Evolutionary conservation across 2,329 filamentous ascomycete species (phyloP), one percentile per base, ranked within the genome.

Genomic region (Onygenales sp.): DNA sequence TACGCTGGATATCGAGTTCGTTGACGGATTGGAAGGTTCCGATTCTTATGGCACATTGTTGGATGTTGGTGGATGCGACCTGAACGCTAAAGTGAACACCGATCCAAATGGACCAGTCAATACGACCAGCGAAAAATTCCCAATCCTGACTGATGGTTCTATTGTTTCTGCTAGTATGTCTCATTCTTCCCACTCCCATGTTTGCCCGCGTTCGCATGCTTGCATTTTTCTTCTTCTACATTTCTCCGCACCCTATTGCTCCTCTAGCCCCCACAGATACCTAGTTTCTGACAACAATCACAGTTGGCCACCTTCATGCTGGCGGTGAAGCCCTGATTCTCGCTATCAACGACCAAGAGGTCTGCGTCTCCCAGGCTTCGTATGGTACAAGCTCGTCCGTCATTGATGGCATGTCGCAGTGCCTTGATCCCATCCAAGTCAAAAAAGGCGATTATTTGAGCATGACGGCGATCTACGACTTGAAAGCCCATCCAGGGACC

Each of bases 401-500:
- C 44, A 47, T 47, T 31, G 44, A n/a, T 13, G 44, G 44, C n/a
- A 47, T 47, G 44, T 47, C 44, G 8, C 44, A 47, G 44, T 47
- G 44, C 44, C n/a, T 47, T 21, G 44, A 47, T 31, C 44, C 44
- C 27, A 47, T 47, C 27, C 44, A 47, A 32, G 44, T 47, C 6
- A 32, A 13, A 5, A 13, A 47, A 13, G 44, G 44, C n/a, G 44
- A 47, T 13, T 47, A 47, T 32, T 31, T 47, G 17, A 47, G n/a
- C 44, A 21, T 47, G 44, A 47, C 44, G 7, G n/a, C 44, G 7
- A 47, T 47, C 44, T 47, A 47, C 13, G 44, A 47, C 44, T 33
- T 47, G 44, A 47, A 47, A 47, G 44, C 44, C 21, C 44, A 47
- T 13, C 44, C 44, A 91, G 69, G 80, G 84, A 53, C 90, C 95